Evolutionary conservation across 2,329 filamentous ascomycete genomes (phyloP), one percentile per base, ranked within the genome.

Genomic region (Colletotrichum tofieldiae): DNA sequence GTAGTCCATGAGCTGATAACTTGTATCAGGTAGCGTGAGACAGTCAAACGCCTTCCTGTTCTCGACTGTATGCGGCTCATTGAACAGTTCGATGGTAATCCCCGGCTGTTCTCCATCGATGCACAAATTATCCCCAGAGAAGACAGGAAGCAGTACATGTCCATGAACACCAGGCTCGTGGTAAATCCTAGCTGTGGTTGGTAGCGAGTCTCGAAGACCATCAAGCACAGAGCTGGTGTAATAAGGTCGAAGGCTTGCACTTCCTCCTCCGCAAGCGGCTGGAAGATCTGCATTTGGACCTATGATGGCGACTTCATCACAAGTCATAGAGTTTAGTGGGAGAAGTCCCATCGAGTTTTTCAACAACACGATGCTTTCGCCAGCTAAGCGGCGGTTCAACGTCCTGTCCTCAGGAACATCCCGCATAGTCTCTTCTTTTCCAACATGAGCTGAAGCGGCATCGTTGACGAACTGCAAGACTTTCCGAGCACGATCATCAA

Each of bases 181-280:
- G 87, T 85, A 77, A 88, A 92, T 1, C 77, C 79, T 0, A 85
- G 85, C 7, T 79, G 66, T 0, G 78, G 79, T 14, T 76, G 78
- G 1, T 3, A 89, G 80, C 76, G 89, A 87, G 39, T 84, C 84
- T 39, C 85, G 87, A 75, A 95, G 93, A 6, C 92, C 93, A 66
- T 93, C 91, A 29, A 92, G 90, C 1, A 93, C 93, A 0, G 91
- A 94, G 26, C 94, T 86, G 60, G 92, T 92, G 70, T 92, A 91
- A 81, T 93, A 93, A 4, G 88, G 84, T 7, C 82, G 80, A n/a
- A 90, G 80, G 0, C 89, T 87, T 1, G 91, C 91, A 6, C 90
- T 92, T 18, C 91, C 91, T 65, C 91, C 91, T 43, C 92, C 91
- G 75, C 91, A 87, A 73, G 89, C 89, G 1, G 85, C 86, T 0